These are phyloP conservation scores for Diaporthe aspalathi DNA, from an alignment of 2,329 filamentous ascomycete genomes.

Conservation along the genomic window DNA sequence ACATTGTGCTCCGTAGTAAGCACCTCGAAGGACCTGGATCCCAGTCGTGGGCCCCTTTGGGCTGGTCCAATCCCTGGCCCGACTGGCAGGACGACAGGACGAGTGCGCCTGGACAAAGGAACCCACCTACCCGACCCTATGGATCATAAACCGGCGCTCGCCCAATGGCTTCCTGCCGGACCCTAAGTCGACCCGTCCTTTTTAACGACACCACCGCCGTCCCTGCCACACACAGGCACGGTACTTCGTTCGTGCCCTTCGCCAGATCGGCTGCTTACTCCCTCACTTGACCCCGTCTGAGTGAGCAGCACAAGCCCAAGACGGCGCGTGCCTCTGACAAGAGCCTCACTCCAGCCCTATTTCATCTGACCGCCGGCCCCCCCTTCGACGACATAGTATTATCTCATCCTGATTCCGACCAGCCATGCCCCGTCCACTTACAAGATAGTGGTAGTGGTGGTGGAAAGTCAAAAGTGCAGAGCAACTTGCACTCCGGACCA, in stretches of 20 bases:
- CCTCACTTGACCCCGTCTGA: background rate
- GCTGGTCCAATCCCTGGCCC: constrained; percentile 20
- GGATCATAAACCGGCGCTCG: constrained; percentile 23
- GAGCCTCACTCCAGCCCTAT: constrained; percentile 27
- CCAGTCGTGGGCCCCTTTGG: background rate
- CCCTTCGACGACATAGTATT: constrained; percentile 14
- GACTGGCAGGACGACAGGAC: constrained; percentile 8
- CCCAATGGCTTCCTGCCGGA: constrained; percentile 27
- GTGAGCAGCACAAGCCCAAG: constrained; percentile 9
- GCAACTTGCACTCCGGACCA: background rate
- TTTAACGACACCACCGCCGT: constrained; percentile 19
- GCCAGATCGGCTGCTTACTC: constrained; percentile 22
- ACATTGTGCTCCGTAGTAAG: constrained; percentile 3
- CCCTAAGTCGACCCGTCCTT: constrained; percentile 15
- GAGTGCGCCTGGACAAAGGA: constrained; percentile 25
- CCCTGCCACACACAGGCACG: constrained; percentile 8
- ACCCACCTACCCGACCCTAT: constrained; percentile 28
- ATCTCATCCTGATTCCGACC: background rate
- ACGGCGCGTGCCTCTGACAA: background rate
- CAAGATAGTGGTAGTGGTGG: constrained; percentile 29
- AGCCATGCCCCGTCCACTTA: constrained; percentile 19
- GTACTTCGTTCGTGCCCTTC: constrained; percentile 1
- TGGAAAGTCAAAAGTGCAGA: constrained; percentile 10
- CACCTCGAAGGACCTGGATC: constrained; percentile 21
- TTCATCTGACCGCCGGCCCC: constrained; percentile 19